Evolutionary conservation across 2,329 filamentous ascomycete species (phyloP), one percentile per base, ranked within the genome.

Genomic region (Fusarium fujikuroi): DNA sequence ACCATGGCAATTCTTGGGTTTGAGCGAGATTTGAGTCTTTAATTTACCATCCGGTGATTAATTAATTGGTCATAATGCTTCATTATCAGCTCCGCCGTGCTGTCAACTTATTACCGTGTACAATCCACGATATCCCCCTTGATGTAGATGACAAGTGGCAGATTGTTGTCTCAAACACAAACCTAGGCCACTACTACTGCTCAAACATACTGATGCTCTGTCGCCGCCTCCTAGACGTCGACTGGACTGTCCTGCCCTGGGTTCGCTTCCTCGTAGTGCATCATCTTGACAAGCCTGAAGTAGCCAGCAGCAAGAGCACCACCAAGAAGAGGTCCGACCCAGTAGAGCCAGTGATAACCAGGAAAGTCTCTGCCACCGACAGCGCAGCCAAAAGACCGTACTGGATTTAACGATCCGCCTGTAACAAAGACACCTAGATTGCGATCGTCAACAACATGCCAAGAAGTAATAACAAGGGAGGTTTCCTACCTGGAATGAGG

Each of bases 301-400:
- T 87, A 81, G 2, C 74, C 79, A 11, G 81, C 82, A 12, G 87
- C 86, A 21, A 88, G 76, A 7, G 85, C 69, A 2, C 82, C 79
- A 1, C 87, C 87, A 11, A 86, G 75, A 10, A 82, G 74, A 9
- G 87, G 87, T 0, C 86, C 87, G 34, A 88, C 66, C 84, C 85
- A 87, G 78, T 86, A 87, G 66, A 87, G 86, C 85, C 85, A 87
- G 63, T 85, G 83, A 66, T 86, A 84, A 6, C 72, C 69, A 0
- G 81, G 79, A 67, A 87, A 85, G 18, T 76, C 73, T 9, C 77
- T 79, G 21, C 63, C 69, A 18, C 83, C 79, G 7, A 84, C 82
- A 54, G 81, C 84, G 11, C 85, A 85, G 15, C 85, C 85, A 43
- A 87, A 82, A 3, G 83, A 84, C n/a, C 85, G 80, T 0, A 84